Conservation (phyloP, 2,329 filamentous ascomycete species). For the Alternaria sp. region DNA sequence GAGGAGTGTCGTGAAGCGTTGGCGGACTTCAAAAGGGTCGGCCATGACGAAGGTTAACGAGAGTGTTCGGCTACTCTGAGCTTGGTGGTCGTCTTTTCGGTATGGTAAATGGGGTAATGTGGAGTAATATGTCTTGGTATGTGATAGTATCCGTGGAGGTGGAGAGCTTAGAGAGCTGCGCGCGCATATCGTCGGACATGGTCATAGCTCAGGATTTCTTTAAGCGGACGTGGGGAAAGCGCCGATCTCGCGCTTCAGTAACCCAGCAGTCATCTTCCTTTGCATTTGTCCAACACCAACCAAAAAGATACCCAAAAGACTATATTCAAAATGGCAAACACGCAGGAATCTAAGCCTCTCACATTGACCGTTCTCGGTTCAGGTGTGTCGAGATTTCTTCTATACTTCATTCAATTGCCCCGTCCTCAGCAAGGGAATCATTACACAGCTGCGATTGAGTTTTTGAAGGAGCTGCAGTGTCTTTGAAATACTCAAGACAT, state of each 20-base stretch:
- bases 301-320: not conserved
- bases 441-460: not conserved
- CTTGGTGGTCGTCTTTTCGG: not conserved
- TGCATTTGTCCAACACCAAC: constrained; percentile 17
- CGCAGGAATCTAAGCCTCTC: constrained; percentile 56
- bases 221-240: constrained; percentile 18
- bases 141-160: constrained; percentile 5
- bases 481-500: not conserved
- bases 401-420: constrained; percentile 7
- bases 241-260: constrained; percentile 25
- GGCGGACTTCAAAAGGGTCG: constrained; percentile 97
- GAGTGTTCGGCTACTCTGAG: not conserved
- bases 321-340: constrained; percentile 40
- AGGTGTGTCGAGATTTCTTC: constrained; percentile 65
- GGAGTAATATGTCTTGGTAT: constrained; percentile 1
- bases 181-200: constrained; percentile 37
- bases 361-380: constrained; percentile 84
- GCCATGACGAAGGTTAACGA: constrained; percentile 59
- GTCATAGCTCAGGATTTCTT: constrained; percentile 28
- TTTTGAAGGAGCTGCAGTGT: not conserved
- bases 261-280: constrained; percentile 20
- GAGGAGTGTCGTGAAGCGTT: constrained; percentile 92
- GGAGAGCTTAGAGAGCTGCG: constrained; percentile 17
- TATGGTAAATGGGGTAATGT: not conserved
- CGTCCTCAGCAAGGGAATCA: not conserved